Base-by-base conservation (phyloP, 768 basidiomycete genomes). In the Suillus placidus region DNA sequence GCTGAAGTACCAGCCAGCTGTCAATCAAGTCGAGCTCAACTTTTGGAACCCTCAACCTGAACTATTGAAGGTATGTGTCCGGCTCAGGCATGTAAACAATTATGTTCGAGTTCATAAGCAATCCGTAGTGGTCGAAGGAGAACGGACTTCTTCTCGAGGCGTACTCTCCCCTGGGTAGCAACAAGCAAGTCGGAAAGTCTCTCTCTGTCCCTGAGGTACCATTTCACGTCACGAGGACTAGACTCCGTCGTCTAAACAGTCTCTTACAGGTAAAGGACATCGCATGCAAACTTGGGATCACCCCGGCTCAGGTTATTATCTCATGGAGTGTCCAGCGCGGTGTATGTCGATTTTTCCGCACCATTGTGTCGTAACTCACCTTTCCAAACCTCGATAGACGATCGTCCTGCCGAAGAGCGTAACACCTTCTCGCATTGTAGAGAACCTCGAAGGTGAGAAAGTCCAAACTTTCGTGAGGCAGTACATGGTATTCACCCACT, bases 21-120 rank as follows among this genome's bases (percentile, higher is more conserved):
- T 91, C 65, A 92, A 94, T 73, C 92, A 93, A 73, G 87, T 93
- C 38, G 92, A 93, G 71, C 82, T 94, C 55, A 93, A 80, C 75
- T 92, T 85, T 77, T 91, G 86, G 83, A 84, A 88, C 72, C 90
- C 92, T 26, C 92, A 94, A 71, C 87, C 88, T 0, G 90, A 92
- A 65, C 80, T 94, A n/a, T 71, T 94, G 52, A 76, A 88, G 78
- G 88, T 87, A 26, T 6, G 74, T 66, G n/a, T 60, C 20, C 12
- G 10, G 32, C 18, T n/a, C 35, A 52, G n/a, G 14, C 56, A 40
- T 18, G 12, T n/a, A 30, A 18, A 26, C 18, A 8, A 4, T 18
- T 30, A 26, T 60, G 18, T 38, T 60, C 18, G 26, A 26, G 26
- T 26, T 60, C 26, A 60, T 2, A 8, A 60, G 30, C 4, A 8